Evolutionary conservation across 768 basidiomycete genomes (phyloP).

Genomic region (Exidia glandulosa): DNA sequence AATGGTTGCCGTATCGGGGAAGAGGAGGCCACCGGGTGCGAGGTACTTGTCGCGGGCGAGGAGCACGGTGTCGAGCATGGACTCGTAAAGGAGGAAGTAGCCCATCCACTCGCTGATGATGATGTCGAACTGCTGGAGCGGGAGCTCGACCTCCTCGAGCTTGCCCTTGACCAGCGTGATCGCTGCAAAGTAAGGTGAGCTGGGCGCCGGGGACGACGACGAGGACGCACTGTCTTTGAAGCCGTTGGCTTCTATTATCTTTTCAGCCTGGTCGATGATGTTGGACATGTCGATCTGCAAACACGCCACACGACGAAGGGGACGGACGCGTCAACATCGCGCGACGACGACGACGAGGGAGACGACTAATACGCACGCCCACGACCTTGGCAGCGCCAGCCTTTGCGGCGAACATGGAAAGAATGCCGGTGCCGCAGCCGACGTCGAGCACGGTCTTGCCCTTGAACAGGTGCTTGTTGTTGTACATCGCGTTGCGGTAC

Average conservation of each 20-base stretch:
- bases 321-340: background rate
- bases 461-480: constrained; percentile 92
- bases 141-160: constrained; percentile 84
- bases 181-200: constrained; percentile 31
- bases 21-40: constrained; percentile 81
- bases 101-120: constrained; percentile 99
- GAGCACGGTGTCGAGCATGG: constrained; percentile 98
- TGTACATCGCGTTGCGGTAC: constrained; percentile 88
- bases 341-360: constrained; percentile 1
- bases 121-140: constrained; percentile 89
- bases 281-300: constrained; percentile 97
- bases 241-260: constrained; percentile 92
- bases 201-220: background rate
- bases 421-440: constrained; percentile 95
- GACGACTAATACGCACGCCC: constrained; percentile 45
- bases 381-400: constrained; percentile 92
- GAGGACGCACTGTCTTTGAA: constrained; percentile 77
- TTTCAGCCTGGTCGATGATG: constrained; percentile 97
- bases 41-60: constrained; percentile 95
- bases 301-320: background rate
- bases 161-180: constrained; percentile 97
- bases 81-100: constrained; percentile 97
- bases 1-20: constrained; percentile 89
- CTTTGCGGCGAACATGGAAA: constrained; percentile 96
- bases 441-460: constrained; percentile 96